These are phyloP conservation scores for Melaleuca quinquenervia DNA, from an alignment of 345 rosid species.

Conservation along the genomic window DNA sequence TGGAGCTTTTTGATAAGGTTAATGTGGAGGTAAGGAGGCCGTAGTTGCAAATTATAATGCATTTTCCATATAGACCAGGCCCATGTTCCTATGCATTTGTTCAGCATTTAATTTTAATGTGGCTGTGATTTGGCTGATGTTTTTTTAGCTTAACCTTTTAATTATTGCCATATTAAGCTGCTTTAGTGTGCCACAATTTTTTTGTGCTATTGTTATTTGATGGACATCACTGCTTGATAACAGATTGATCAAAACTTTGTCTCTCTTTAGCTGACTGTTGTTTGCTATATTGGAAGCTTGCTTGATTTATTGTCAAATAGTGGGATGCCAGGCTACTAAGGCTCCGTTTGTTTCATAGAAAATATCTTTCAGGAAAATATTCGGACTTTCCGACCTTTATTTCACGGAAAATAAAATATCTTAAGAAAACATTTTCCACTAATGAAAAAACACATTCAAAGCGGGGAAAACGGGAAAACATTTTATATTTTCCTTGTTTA, in stretches of 20 bases:
- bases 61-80: not conserved
- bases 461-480: too few relatives aligned
- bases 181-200: not conserved
- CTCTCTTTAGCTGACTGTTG: not conserved
- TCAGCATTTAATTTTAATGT: not conserved
- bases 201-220: not conserved
- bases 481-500: too few relatives aligned
- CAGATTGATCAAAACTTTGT: not conserved
- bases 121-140: not conserved
- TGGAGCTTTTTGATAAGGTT: slow-evolving; percentile 82
- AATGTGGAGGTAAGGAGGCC: slow-evolving; percentile 52
- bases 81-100: not conserved
- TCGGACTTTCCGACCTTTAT: too few relatives aligned
- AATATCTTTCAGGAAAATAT: too few relatives aligned
- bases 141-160: not conserved
- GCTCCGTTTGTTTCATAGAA: too few relatives aligned
- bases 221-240: not conserved
- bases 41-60: not conserved
- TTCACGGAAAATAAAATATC: too few relatives aligned
- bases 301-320: not conserved
- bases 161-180: not conserved
- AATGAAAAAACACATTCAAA: too few relatives aligned
- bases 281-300: not conserved
- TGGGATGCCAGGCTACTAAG: not conserved
- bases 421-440: too few relatives aligned